Percentiles rank a stretch among this genome's conserved stretches.
Evolutionary conservation across 1,139 yeast genomes (phyloP).

Genomic region (Debaryomycetaceae sp.): DNA sequence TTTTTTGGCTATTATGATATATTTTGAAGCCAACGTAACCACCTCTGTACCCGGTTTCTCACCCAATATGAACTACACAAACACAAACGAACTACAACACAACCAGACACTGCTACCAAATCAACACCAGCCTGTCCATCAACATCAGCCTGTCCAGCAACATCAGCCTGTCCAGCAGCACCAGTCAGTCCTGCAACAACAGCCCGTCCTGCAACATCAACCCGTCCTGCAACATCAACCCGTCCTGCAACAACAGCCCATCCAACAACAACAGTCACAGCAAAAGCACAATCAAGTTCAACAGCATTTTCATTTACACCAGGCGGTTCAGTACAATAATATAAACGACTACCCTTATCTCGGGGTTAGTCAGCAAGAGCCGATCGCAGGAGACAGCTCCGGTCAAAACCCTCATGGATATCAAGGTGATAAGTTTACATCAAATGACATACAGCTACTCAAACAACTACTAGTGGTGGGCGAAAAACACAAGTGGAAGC

Average conservation of each 20-base stretch:
- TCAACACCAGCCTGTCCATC: conserved; percentile 3
- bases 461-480: conserved; percentile 39
- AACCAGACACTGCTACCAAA: conserved; percentile 1
- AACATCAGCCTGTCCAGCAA: conserved; percentile 5
- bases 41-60: conserved; percentile 14
- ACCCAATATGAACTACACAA: conserved; percentile 8
- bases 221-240: conserved; percentile 4
- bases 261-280: conserved; percentile 7
- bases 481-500: conserved; percentile 48
- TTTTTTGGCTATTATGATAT: conserved; percentile 10
- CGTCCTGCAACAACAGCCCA: conserved; percentile 1
- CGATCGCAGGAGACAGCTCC: neutral
- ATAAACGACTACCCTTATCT: conserved; percentile 1
- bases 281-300: conserved; percentile 2
- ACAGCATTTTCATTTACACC: conserved; percentile 4
- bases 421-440: conserved; percentile 22
- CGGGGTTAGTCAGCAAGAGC: neutral
- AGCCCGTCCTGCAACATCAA: conserved; percentile 3
- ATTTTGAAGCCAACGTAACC: conserved; percentile 19
- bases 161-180: conserved; percentile 1
- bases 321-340: conserved; percentile 3
- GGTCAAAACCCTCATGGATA: neutral
- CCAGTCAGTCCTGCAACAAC: conserved; percentile 6
- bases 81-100: conserved; percentile 2
- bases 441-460: conserved; percentile 38